Evolutionary conservation across 2,329 filamentous ascomycete species (phyloP).

Genomic region (Raffaelea albimanens): DNA sequence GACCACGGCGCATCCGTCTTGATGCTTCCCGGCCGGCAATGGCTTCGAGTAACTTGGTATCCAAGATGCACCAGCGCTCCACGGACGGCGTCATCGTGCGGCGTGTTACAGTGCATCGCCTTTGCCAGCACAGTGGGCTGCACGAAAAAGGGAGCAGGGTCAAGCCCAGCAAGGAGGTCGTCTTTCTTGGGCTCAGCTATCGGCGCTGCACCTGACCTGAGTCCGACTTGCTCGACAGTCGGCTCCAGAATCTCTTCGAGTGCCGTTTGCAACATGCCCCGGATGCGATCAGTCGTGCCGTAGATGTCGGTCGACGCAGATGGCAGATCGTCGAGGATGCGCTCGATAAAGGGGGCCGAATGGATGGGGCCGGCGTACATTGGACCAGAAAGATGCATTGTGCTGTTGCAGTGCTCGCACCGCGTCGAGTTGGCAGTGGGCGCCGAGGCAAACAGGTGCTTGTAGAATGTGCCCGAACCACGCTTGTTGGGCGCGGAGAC

Average conservation of each 20-base stretch:
- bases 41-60: conserved; percentile 75
- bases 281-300: conserved; percentile 68
- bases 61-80: conserved; percentile 75
- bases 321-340: conserved; percentile 65
- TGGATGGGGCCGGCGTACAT: conserved; percentile 94
- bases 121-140: conserved; percentile 66
- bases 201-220: conserved; percentile 7
- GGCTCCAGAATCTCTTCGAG: conserved; percentile 57
- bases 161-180: conserved; percentile 53
- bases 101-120: conserved; percentile 68
- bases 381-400: conserved; percentile 80
- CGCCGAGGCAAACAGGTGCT: conserved; percentile 65
- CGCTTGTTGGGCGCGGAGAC: conserved; percentile 60
- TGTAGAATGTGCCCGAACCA: conserved; percentile 60
- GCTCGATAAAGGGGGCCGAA: conserved; percentile 70
- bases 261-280: conserved; percentile 86
- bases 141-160: conserved; percentile 80
- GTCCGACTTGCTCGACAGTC: not conserved
- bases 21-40: conserved; percentile 81
- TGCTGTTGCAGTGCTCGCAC: conserved; percentile 78
- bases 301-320: conserved; percentile 60
- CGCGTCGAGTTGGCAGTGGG: conserved; percentile 50
- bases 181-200: conserved; percentile 16
- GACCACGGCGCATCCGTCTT: conserved; percentile 91
- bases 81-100: conserved; percentile 67